Base-by-base conservation (phyloP, 2,329 filamentous ascomycete genomes). In the Helotiales sp. region DNA sequence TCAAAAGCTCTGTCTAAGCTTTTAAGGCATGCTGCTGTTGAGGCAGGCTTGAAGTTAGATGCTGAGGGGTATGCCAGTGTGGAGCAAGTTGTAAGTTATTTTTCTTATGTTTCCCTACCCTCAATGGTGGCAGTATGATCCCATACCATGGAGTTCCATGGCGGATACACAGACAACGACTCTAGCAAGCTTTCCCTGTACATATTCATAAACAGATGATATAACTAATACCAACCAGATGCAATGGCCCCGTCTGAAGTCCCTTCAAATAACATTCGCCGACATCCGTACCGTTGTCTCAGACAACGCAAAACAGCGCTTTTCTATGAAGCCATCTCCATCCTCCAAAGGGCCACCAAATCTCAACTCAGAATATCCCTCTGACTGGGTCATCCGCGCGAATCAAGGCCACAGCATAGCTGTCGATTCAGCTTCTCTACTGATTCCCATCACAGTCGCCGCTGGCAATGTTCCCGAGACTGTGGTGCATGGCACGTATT, bases 381-480 rank as follows among this genome's bases (percentile, higher is more conserved):
- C 84, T 0, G 84, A 91, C 78, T 97, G 90, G 82, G 84, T 96
- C 34, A 97, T 99, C 80, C 93, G 96, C 75, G 96, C 96, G 30
- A 97, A 96, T 76, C 96, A 98, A 81, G 96, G 96, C 63, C 96
- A 98, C 82, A 93, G 88, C 74, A 92, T 99, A 76, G 88, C 89
- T 75, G 81, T 89, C 6, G 90, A 92, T 30, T 88, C 88, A n/a
- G 87, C 90, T 55, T 86, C 86, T 0, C 85, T 96, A 1, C 86
- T 97, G 2, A 85, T 83, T 22, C 89, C 90, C 6, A 83, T 97
- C 65, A 89, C 87, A 1, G 76, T 87, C 0, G 84, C 85, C 37
- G 80, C 77, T 6, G 84, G 75, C 26, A 87, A 87, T 69, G 73
- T 94, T 1, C 93, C 93, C 0, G 76, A 82, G 0, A 82, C 85